A percentile compares a stretch with the other conserved stretches of the same genome.
phyloP scores from a whole-genome alignment of 352 stramenopile species.

The Phytophthora boehmeriae region DNA sequence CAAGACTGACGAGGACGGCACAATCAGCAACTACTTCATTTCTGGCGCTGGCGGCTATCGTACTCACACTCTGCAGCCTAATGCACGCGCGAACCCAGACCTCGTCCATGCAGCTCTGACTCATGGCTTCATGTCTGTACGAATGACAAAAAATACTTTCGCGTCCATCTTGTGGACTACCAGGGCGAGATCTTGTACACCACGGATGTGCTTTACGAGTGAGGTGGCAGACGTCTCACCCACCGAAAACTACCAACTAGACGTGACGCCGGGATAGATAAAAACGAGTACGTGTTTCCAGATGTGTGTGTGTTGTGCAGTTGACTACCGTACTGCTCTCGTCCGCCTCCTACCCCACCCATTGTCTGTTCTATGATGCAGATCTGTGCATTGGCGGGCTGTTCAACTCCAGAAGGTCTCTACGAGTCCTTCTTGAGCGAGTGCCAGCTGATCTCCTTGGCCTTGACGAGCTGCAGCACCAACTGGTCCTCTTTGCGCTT shows the following conservation, averaged over 20 bases:
- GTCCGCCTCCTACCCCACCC: conserved; percentile 11
- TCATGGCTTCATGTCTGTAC: conserved; percentile 87
- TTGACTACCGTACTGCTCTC: conserved; percentile 2
- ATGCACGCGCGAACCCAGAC: conserved; percentile 68
- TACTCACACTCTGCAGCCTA: conserved; percentile 68
- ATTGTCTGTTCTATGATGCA: conserved; percentile 37
- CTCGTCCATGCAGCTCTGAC: conserved; percentile 83
- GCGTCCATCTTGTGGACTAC: conserved; percentile 78
- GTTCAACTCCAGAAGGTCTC: no score
- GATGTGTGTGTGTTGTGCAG: conserved; percentile 19
- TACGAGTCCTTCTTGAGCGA: conserved; percentile 86
- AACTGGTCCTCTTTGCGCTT: conserved; percentile 86
- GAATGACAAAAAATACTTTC: conserved; percentile 72
- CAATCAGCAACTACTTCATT: conserved; percentile 78
- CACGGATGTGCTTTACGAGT: conserved; percentile 68
- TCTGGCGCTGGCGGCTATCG: conserved; percentile 79
- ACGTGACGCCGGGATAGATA: conserved; percentile 9
- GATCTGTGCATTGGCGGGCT: not conserved
- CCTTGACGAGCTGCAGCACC: conserved; percentile 78
- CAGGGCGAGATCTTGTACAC: conserved; percentile 80
- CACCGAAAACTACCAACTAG: not conserved
- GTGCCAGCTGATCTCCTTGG: conserved; percentile 80
- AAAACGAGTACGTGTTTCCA: conserved; percentile 30
- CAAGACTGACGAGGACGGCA: conserved; percentile 44
- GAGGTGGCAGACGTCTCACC: no score